A percentile compares a stretch with the other conserved stretches of the same genome.
Evolutionary conservation across 345 rosid genomes (phyloP).

Genomic region (Euclidium syriacum): DNA sequence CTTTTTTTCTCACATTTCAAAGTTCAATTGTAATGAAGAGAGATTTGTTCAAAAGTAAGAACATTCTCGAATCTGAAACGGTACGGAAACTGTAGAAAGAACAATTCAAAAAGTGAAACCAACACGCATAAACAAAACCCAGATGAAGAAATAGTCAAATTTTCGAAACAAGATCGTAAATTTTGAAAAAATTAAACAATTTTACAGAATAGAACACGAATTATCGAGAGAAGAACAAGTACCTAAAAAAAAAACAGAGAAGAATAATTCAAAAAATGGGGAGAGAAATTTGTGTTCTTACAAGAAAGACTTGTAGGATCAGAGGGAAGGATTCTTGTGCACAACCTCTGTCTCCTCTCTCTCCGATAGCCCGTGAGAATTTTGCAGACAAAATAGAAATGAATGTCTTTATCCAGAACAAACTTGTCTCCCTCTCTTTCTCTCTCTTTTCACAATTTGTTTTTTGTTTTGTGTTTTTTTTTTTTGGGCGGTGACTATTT

Average conservation of each 20-base stretch:
- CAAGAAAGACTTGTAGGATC: constrained; percentile 3
- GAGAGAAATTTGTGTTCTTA: constrained; percentile 6
- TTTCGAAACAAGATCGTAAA: not conserved
- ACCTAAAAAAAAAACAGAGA: constrained; percentile 10
- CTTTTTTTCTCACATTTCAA: not conserved
- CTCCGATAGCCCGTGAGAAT: constrained; percentile 32
- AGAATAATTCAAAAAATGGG: not conserved
- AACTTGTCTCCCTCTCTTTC: constrained; percentile 27
- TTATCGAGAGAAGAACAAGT: not conserved
- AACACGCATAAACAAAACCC: constrained; percentile 20
- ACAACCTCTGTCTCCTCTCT: constrained; percentile 32
- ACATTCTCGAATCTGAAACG: constrained; percentile 17
- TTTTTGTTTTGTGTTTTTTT: too few species aligned
- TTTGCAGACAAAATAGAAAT: constrained; percentile 29
- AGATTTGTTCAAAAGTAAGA: not conserved
- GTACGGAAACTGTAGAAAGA: constrained; percentile 8
- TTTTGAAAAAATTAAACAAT: not conserved
- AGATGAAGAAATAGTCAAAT: constrained; percentile 14
- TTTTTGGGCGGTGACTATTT: constrained; percentile 30
- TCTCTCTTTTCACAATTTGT: too few species aligned
- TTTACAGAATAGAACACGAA: not conserved
- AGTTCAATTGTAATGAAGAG: not conserved
- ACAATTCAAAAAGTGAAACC: constrained; percentile 26
- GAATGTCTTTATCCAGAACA: constrained; percentile 25
- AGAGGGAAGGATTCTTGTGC: constrained; percentile 27